These are phyloP conservation scores for Sedum album DNA, from an alignment of 164 flowering plant species.

Conservation along the genomic window DNA sequence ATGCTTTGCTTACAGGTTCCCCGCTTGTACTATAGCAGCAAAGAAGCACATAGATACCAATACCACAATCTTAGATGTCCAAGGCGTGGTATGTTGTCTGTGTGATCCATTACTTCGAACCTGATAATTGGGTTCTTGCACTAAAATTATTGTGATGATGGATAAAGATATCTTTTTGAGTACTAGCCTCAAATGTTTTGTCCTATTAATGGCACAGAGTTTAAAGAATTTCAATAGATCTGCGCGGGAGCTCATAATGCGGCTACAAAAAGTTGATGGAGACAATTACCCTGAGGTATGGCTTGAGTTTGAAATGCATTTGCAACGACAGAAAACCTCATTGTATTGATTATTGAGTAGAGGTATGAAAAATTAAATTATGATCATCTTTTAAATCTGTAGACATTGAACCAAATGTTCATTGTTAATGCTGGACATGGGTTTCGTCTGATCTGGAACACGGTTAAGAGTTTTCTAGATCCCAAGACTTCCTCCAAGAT, in stretches of 20 bases:
- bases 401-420: conserved; percentile 84
- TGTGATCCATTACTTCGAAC: neutral
- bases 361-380: neutral
- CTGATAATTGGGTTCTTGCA: too few species aligned
- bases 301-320: neutral
- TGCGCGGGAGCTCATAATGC: conserved; percentile 66
- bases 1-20: conserved; percentile 51
- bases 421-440: conserved; percentile 98
- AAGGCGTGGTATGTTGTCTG: conserved; percentile 53
- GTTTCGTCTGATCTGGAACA: conserved; percentile 80
- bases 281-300: conserved; percentile 88
- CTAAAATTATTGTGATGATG: neutral
- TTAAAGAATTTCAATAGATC: conserved; percentile 64
- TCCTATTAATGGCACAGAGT: conserved; percentile 20
- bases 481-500: conserved; percentile 85
- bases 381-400: conserved; percentile 13
- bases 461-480: conserved; percentile 74
- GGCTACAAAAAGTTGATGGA: conserved; percentile 82
- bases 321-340: neutral
- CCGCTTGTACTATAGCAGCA: conserved; percentile 63
- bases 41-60: conserved; percentile 71
- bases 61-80: conserved; percentile 69
- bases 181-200: neutral
- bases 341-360: neutral
- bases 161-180: neutral